phyloP scores from a whole-genome alignment of 1,139 yeast genomes.

The Scheffersomyces segobiensis region DNA sequence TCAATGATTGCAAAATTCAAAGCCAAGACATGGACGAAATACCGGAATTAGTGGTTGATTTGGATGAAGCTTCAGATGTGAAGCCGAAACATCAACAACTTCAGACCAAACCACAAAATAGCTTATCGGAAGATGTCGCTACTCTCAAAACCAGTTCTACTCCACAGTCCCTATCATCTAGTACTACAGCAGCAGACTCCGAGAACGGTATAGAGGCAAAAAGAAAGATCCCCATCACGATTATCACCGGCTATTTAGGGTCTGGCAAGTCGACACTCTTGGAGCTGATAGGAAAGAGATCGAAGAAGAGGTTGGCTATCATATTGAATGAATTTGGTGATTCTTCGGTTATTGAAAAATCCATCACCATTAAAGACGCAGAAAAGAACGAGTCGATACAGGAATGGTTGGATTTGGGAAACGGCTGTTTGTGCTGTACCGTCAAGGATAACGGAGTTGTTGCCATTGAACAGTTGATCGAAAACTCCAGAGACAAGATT shows the following conservation, averaged over 20 bases:
- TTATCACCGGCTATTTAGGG: constrained; percentile 92
- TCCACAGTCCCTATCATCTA: neutral
- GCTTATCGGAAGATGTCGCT: neutral
- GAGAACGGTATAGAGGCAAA: constrained; percentile 10
- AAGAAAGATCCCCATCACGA: constrained; percentile 80
- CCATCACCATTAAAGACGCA: constrained; percentile 72
- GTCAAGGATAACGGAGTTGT: constrained; percentile 92
- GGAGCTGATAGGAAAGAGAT: constrained; percentile 67
- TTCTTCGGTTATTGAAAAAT: constrained; percentile 84
- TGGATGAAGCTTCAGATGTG: neutral
- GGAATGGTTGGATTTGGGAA: constrained; percentile 95
- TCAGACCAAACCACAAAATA: neutral
- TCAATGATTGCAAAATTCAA: neutral
- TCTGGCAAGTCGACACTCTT: constrained; percentile 91
- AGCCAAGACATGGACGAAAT: constrained; percentile 19
- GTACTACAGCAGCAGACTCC: constrained; percentile 1
- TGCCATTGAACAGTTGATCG: constrained; percentile 88
- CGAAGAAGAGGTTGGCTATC: constrained; percentile 77
- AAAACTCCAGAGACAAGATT: constrained; percentile 67
- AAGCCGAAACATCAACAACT: neutral
- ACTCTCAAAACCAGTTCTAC: neutral
- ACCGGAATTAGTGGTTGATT: constrained; percentile 16
- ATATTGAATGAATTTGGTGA: constrained; percentile 91
- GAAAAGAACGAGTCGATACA: constrained; percentile 58
- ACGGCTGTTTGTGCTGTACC: constrained; percentile 95